Evolutionary conservation across 805 yeast genomes (phyloP), one percentile per base, ranked within the genome.

Genomic region (Candida andamanensis): DNA sequence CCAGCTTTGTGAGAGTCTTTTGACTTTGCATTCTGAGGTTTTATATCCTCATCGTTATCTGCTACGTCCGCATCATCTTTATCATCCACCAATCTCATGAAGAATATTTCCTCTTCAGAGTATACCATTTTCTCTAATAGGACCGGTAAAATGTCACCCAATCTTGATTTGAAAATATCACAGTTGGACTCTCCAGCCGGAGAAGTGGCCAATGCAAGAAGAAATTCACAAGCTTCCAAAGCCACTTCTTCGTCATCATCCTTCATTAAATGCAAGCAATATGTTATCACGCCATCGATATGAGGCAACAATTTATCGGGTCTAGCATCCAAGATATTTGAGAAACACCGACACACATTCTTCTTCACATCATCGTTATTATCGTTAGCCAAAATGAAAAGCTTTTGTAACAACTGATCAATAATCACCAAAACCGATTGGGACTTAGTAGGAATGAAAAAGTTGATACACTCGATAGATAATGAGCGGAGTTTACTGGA

Each of bases 201-300:
- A 21, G 76, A 67, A 2, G 86, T 80, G 0, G 89, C 75, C 33
- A 90, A 67, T 1, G 84, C 77, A 26, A 90, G 70, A 37, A 92
- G 61, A 46, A 92, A 87, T 59, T 92, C 97, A 54, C 96, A 86
- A 3, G 95, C 97, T 53, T 89, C 96, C 35, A 89, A 64, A 0
- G 95, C 81, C 19, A 86, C 94, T 33, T 72, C 79, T 44, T 83
- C 89, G 40, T 80, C 79, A 9, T 49, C 40, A 37, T 71, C 74
- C 35, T 72, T 71, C 61, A 90, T 76, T 37, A 87, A 74, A 58
- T 87, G 96, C 30, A 86, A 58, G 48, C 89, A 78, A 61, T 83
- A 92, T 42, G 78, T 74, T 24, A 90, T 74, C 11, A 92, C 86
- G n/a, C 97, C 97, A 33, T 72, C 76, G 35, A 90, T 55, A 54